phyloP scores from a whole-genome alignment of 179 eudicot genomes.

The Beta corolliflora region DNA sequence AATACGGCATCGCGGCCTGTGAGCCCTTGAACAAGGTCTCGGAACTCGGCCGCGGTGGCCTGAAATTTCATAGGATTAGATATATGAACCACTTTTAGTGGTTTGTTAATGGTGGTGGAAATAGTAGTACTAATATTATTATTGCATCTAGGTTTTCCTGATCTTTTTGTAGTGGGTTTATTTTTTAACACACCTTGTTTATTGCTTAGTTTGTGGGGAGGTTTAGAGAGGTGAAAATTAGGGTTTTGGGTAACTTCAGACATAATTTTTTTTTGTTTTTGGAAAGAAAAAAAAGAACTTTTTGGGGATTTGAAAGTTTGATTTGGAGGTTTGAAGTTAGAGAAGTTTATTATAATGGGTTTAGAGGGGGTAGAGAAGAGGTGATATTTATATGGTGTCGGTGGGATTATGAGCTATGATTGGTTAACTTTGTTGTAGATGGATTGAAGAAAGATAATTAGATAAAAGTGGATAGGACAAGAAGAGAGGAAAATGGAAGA shows the following conservation, averaged over 20 bases:
- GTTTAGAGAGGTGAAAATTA: constrained; percentile 9
- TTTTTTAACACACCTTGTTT: constrained; percentile 4
- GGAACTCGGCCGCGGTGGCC: constrained; percentile 47
- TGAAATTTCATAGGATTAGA: constrained; percentile 64
- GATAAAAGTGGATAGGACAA: neutral
- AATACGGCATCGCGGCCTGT: constrained; percentile 56
- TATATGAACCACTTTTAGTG: constrained; percentile 66
- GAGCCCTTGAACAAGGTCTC: constrained; percentile 58
- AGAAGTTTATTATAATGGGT: neutral
- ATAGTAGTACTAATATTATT: neutral
- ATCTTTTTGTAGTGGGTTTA: constrained; percentile 32
- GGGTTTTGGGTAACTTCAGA: constrained; percentile 30
- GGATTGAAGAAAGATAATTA: too few species aligned
- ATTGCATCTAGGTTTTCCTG: constrained; percentile 23
- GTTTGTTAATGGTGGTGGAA: constrained; percentile 18
- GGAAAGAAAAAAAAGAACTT: too few species aligned
- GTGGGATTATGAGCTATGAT: neutral
- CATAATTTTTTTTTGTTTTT: neutral
- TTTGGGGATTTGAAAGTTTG: neutral
- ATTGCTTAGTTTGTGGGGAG: constrained; percentile 9
- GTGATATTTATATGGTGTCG: constrained; percentile 28
- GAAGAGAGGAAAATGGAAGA: neutral
- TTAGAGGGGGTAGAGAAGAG: neutral
- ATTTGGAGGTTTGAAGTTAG: neutral
- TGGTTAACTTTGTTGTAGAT: neutral